Conservation (phyloP, 2,329 filamentous ascomycete genomes). For the Cladorrhinum sp. region DNA sequence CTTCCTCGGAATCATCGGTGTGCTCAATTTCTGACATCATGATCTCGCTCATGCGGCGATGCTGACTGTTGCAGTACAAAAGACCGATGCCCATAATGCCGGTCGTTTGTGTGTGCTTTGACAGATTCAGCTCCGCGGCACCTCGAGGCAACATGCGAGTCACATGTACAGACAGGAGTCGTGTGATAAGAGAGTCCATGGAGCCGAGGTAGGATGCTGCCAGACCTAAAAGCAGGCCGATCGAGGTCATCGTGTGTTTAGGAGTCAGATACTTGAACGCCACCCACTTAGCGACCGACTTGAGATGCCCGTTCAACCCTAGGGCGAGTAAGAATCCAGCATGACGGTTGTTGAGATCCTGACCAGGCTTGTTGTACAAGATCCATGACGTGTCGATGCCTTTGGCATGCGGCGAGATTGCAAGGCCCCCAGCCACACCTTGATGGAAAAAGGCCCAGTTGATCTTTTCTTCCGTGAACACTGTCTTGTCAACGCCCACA, state of each 20-base stretch:
- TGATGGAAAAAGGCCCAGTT: constrained; percentile 99
- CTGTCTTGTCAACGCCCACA: constrained; percentile 82
- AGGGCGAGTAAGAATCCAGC: constrained; percentile 89
- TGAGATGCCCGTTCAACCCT: constrained; percentile 92
- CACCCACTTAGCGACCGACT: constrained; percentile 92
- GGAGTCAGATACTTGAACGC: constrained; percentile 99
- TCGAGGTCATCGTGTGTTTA: constrained; percentile 98
- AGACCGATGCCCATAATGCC: constrained; percentile 96
- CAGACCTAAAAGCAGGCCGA: constrained; percentile 86
- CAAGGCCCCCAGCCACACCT: constrained; percentile 86
- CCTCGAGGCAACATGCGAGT: constrained; percentile 90
- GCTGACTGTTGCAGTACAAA: constrained; percentile 90
- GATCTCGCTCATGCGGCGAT: constrained; percentile 97
- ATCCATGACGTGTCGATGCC: constrained; percentile 99
- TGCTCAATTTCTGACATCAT: constrained; percentile 98
- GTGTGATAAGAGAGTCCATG: constrained; percentile 94
- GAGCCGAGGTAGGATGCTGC: constrained; percentile 93
- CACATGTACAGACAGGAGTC: constrained; percentile 90
- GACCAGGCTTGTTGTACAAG: constrained; percentile 86
- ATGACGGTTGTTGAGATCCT: constrained; percentile 91
- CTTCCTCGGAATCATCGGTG: constrained; percentile 75
- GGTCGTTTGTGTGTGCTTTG: constrained; percentile 88
- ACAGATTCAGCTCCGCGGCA: constrained; percentile 90
- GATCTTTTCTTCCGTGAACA: constrained; percentile 93
- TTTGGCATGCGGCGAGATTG: constrained; percentile 83